Evolutionary conservation across 208 protist species (phyloP).

Genomic region (Crithidia sp.): DNA sequence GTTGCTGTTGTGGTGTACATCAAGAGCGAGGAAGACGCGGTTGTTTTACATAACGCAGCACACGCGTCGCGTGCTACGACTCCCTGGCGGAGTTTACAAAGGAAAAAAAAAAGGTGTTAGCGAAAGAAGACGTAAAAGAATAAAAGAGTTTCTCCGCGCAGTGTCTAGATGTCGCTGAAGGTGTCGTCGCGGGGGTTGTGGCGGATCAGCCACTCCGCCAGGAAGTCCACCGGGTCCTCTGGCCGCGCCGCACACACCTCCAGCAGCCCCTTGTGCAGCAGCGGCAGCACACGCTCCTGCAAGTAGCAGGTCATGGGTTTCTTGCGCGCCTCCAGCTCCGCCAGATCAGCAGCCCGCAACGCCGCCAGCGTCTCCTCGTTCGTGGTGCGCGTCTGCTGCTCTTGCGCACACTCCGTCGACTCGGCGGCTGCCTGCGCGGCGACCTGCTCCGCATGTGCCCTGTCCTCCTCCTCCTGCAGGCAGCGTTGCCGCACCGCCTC

Average conservation of each 20-base stretch:
- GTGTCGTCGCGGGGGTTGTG: slow-evolving; percentile 92
- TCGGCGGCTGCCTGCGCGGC: slow-evolving; percentile 35
- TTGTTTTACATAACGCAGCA: too few species aligned
- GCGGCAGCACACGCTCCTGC: slow-evolving; percentile 92
- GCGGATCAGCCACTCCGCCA: slow-evolving; percentile 92
- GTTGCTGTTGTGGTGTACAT: too few species aligned
- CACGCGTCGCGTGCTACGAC: too few species aligned
- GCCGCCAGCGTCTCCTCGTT: slow-evolving; percentile 26
- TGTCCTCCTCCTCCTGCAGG: slow-evolving; percentile 55
- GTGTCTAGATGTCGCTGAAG: slow-evolving; percentile 66
- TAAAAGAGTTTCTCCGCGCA: too few species aligned
- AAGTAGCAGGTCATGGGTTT: slow-evolving; percentile 88
- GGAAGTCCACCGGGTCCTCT: slow-evolving; percentile 94
- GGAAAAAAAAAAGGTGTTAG: too few species aligned
- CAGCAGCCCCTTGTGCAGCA: slow-evolving; percentile 93
- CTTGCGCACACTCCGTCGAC: slow-evolving; percentile 41
- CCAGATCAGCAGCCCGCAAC: slow-evolving; percentile 72
- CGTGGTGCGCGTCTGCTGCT: slow-evolving; percentile 26
- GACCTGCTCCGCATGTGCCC: slow-evolving; percentile 44
- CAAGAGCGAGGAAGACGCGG: too few species aligned
- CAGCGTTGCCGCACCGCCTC: slow-evolving; percentile 67
- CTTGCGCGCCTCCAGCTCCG: slow-evolving; percentile 84
- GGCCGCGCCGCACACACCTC: slow-evolving; percentile 91
- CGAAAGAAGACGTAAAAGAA: too few species aligned
- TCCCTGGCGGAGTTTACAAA: too few species aligned